Percentiles rank a stretch among this genome's conserved stretches.
phyloP scores from a whole-genome alignment of 305 asterid species.

The Rubia tinctorum region DNA sequence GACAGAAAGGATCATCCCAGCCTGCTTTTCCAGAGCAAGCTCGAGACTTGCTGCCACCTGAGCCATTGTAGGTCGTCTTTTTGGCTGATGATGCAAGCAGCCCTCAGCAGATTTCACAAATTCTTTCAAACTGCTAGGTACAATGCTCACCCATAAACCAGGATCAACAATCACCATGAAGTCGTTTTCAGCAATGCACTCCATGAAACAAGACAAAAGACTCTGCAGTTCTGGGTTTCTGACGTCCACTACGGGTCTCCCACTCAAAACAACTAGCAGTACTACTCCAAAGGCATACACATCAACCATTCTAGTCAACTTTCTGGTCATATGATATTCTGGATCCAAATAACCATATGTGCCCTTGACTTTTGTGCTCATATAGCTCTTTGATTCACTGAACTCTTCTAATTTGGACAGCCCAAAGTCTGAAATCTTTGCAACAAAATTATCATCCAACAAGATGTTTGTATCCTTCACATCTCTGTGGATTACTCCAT shows the following conservation, averaged over 20 bases:
- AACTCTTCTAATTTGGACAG: constrained; percentile 32
- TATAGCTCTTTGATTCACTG: constrained; percentile 24
- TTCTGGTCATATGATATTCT: constrained; percentile 21
- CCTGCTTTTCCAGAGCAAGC: constrained; percentile 32
- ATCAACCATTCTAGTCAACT: constrained; percentile 34
- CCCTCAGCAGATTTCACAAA: constrained; percentile 36
- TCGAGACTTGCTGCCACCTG: constrained; percentile 53
- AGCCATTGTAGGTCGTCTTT: constrained; percentile 59
- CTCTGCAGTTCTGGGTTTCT: constrained; percentile 15
- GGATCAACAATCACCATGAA: constrained; percentile 31
- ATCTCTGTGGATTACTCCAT: constrained; percentile 43
- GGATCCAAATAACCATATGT: constrained; percentile 46
- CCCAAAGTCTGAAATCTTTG: constrained; percentile 52
- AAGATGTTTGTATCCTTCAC: constrained; percentile 46
- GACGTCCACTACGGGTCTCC: constrained; percentile 36
- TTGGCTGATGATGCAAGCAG: constrained; percentile 50
- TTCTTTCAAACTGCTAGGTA: constrained; percentile 25
- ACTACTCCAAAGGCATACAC: constrained; percentile 49
- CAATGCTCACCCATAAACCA: constrained; percentile 24
- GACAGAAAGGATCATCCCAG: not conserved
- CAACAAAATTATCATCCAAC: constrained; percentile 34
- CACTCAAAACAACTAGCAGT: constrained; percentile 42
- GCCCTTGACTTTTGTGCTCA: constrained; percentile 36
- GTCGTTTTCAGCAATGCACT: constrained; percentile 25
- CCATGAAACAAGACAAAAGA: constrained; percentile 29